These are phyloP conservation scores for Trichosporon sp. DNA, from an alignment of 1,284 basidiomycete genomes.

Conservation along the genomic window DNA sequence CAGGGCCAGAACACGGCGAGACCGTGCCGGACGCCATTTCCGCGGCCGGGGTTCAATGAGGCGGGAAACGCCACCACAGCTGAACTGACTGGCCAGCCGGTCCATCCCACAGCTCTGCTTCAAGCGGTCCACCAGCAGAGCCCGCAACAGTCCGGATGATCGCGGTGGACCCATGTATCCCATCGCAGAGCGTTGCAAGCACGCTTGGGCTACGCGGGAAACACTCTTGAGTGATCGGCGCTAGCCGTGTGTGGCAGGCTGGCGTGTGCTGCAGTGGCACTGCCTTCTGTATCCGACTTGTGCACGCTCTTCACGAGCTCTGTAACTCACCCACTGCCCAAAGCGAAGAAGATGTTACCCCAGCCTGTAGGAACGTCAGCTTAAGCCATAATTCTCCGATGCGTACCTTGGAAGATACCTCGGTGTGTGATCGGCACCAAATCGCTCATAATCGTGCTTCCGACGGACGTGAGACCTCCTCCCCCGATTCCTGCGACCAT, in stretches of 20 bases:
- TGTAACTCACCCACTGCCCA: slow-evolving; percentile 59
- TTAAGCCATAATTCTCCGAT: too few relatives aligned
- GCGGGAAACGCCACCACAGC: too few relatives aligned
- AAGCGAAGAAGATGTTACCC: slow-evolving; percentile 70
- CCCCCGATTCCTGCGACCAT: slow-evolving; percentile 87
- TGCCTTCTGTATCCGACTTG: too few relatives aligned
- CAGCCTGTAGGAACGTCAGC: slow-evolving; percentile 31
- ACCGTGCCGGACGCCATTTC: too few relatives aligned
- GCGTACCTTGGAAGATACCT: slow-evolving; percentile 76
- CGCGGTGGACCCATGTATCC: neutral
- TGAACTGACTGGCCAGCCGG: too few relatives aligned
- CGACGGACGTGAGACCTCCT: slow-evolving; percentile 64
- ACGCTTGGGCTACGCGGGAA: neutral
- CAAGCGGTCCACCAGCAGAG: too few relatives aligned
- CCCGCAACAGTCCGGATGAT: too few relatives aligned
- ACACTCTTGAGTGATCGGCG: neutral
- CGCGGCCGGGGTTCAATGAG: too few relatives aligned
- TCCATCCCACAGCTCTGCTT: too few relatives aligned
- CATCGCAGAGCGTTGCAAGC: neutral
- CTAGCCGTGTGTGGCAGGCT: too few relatives aligned
- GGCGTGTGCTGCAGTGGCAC: too few relatives aligned
- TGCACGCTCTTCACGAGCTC: neutral
- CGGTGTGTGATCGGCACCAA: slow-evolving; percentile 71
- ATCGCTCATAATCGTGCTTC: slow-evolving; percentile 52
- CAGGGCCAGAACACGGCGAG: too few relatives aligned